These are phyloP conservation scores for Leccinum subrobustum DNA, from an alignment of 1,284 basidiomycete species.

Conservation along the genomic window DNA sequence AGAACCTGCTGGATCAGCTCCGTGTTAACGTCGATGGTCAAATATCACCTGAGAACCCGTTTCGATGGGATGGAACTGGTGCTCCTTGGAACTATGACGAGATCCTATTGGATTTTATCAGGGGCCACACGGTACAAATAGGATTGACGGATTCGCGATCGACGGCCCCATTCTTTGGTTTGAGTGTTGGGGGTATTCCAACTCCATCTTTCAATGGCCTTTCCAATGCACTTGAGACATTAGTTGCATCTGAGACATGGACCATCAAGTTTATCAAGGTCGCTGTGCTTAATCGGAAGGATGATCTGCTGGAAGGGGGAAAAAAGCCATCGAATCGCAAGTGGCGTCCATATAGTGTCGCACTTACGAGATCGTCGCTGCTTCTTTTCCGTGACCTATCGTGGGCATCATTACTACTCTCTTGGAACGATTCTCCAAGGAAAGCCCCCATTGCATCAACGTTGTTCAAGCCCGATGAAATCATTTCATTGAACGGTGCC, in stretches of 20 bases:
- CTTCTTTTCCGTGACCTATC: slow-evolving; percentile 88
- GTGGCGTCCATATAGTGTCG: slow-evolving; percentile 86
- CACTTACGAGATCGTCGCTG: slow-evolving; percentile 89
- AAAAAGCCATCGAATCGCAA: slow-evolving; percentile 78
- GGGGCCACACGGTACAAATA: slow-evolving; percentile 65
- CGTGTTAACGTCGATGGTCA: slow-evolving; percentile 69
- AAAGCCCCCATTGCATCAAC: slow-evolving; percentile 51
- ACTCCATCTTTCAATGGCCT: slow-evolving; percentile 28
- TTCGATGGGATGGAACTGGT: slow-evolving; percentile 71
- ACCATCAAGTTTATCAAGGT: slow-evolving; percentile 80
- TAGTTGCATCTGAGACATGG: slow-evolving; percentile 38
- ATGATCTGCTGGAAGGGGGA: slow-evolving; percentile 75
- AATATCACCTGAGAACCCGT: slow-evolving; percentile 72
- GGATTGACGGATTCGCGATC: slow-evolving; percentile 41
- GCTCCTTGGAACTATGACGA: slow-evolving; percentile 70
- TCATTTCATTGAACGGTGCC: slow-evolving; percentile 76
- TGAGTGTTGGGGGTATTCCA: slow-evolving; percentile 40
- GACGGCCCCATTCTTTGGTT: slow-evolving; percentile 48
- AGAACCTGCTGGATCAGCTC: slow-evolving; percentile 73
- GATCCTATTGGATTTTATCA: slow-evolving; percentile 67
- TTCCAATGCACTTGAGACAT: slow-evolving; percentile 21
- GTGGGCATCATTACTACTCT: slow-evolving; percentile 61
- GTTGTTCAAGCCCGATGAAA: slow-evolving; percentile 84
- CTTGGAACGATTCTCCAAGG: slow-evolving; percentile 45
- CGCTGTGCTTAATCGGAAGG: slow-evolving; percentile 82